These are phyloP conservation scores for Globisporangium perplexum DNA, from an alignment of 352 stramenopile species.

Conservation along the genomic window DNA sequence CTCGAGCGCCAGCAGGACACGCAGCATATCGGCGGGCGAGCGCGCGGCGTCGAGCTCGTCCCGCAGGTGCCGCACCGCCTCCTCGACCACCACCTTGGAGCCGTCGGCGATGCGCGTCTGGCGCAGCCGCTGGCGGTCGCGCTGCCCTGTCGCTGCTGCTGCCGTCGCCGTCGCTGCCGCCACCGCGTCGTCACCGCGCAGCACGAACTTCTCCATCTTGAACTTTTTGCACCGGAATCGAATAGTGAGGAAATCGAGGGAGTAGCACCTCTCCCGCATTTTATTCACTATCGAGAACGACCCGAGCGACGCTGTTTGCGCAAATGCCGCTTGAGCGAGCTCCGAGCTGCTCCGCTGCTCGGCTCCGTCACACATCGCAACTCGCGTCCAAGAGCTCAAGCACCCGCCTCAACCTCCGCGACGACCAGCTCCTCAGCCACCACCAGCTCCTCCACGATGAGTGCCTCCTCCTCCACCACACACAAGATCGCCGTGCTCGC, in stretches of 20 bases:
- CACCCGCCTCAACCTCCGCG: not conserved
- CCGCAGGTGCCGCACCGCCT: slow-evolving; percentile 53
- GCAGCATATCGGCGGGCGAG: slow-evolving; percentile 37
- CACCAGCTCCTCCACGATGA: slow-evolving; percentile 17
- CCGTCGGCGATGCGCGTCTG: slow-evolving; percentile 69
- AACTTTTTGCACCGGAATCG: not conserved
- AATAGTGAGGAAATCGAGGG: not conserved
- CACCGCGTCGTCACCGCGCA: slow-evolving; percentile 42
- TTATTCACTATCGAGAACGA: not conserved
- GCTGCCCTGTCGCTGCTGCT: slow-evolving; percentile 1
- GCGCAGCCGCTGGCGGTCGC: slow-evolving; percentile 25
- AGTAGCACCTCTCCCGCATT: not conserved
- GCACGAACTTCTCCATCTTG: slow-evolving; percentile 58
- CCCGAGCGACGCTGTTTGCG: not conserved
- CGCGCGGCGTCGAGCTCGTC: slow-evolving; percentile 62
- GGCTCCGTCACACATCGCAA: slow-evolving; percentile 17
- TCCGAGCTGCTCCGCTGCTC: no score
- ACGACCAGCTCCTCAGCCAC: not conserved
- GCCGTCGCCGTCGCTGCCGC: slow-evolving; percentile 21
- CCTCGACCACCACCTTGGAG: slow-evolving; percentile 63
- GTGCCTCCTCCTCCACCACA: slow-evolving; percentile 35
- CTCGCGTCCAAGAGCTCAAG: slow-evolving; percentile 10
- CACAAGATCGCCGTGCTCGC: slow-evolving; percentile 94
- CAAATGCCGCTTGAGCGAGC: no score
- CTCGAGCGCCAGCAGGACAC: slow-evolving; percentile 47